Evolutionary conservation across 306 rosid species (phyloP).

Genomic region (Quercus rubra): DNA sequence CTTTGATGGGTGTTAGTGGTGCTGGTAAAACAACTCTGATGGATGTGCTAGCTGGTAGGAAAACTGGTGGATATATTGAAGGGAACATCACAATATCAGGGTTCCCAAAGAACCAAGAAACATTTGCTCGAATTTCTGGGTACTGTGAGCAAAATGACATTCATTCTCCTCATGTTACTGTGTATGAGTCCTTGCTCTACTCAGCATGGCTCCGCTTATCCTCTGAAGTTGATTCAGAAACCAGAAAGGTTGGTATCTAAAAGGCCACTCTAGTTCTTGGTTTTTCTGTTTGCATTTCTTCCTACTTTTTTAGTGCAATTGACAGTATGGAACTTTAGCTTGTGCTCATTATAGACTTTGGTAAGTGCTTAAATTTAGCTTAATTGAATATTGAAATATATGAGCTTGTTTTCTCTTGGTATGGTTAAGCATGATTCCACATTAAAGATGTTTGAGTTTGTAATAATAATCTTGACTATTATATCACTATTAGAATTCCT

Average conservation of each 20-base stretch:
- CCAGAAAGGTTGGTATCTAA: slow-evolving; percentile 32
- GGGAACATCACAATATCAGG: slow-evolving; percentile 75
- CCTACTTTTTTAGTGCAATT: background rate
- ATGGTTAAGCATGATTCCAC: background rate
- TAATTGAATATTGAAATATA: background rate
- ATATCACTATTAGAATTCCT: background rate
- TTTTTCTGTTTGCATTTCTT: background rate
- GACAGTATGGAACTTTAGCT: background rate
- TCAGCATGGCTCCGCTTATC: slow-evolving; percentile 60
- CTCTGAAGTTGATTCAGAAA: slow-evolving; percentile 25
- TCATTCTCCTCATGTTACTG: slow-evolving; percentile 55
- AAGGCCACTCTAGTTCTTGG: background rate
- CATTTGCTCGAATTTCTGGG: slow-evolving; percentile 88
- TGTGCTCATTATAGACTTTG: background rate
- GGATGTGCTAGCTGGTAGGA: slow-evolving; percentile 93
- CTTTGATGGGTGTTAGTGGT: slow-evolving; percentile 93
- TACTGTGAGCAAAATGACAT: slow-evolving; percentile 93
- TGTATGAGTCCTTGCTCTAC: slow-evolving; percentile 47
- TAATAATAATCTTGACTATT: background rate
- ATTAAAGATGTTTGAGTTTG: background rate
- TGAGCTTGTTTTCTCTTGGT: background rate
- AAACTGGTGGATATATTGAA: slow-evolving; percentile 80
- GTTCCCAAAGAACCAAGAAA: slow-evolving; percentile 81
- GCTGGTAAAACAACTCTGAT: slow-evolving; percentile 97
- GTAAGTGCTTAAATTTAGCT: background rate